Evolutionary conservation across 176 grass and related monocot genomes (phyloP).

Genomic region (Aegilops bicornis): DNA sequence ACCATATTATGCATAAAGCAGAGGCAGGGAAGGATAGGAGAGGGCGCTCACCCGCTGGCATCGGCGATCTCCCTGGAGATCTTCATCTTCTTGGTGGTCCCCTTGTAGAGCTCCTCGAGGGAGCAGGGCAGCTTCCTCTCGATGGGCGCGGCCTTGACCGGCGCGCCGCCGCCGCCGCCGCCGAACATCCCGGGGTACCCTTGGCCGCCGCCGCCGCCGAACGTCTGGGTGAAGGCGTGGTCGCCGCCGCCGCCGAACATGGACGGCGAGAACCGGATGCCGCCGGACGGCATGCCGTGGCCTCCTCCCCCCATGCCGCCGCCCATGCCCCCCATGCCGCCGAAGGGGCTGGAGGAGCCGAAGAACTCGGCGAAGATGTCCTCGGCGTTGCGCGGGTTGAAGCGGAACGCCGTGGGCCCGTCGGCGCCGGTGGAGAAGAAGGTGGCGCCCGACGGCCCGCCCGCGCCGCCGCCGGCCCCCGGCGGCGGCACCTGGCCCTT

Average conservation of each 20-base stretch:
- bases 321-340: constrained; percentile 14
- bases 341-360: constrained; percentile 75
- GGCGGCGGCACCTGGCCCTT: constrained; percentile 93
- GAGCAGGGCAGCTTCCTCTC: constrained; percentile 76
- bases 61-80: constrained; percentile 88
- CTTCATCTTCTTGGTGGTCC: constrained; percentile 97
- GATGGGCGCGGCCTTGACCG: constrained; percentile 59
- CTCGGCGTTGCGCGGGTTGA: constrained; percentile 89
- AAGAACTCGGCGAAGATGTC: constrained; percentile 99
- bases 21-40: background rate
- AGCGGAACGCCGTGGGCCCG: constrained; percentile 59
- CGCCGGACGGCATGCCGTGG: constrained; percentile 31
- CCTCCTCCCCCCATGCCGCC: constrained; percentile 38
- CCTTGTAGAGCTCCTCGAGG: constrained; percentile 90
- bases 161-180: constrained; percentile 27
- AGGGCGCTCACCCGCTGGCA: constrained; percentile 46
- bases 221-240: constrained; percentile 24
- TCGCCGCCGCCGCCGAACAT: constrained; percentile 42
- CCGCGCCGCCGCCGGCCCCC: constrained; percentile 32
- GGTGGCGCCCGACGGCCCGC: constrained; percentile 44
- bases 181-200: constrained; percentile 40
- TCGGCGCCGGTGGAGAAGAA: constrained; percentile 59
- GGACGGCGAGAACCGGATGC: too few relatives aligned
- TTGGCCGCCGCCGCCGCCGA: constrained; percentile 1
- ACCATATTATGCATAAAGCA: background rate